Conservation (phyloP, 306 rosid genomes). For the Abrus pulchellus region DNA sequence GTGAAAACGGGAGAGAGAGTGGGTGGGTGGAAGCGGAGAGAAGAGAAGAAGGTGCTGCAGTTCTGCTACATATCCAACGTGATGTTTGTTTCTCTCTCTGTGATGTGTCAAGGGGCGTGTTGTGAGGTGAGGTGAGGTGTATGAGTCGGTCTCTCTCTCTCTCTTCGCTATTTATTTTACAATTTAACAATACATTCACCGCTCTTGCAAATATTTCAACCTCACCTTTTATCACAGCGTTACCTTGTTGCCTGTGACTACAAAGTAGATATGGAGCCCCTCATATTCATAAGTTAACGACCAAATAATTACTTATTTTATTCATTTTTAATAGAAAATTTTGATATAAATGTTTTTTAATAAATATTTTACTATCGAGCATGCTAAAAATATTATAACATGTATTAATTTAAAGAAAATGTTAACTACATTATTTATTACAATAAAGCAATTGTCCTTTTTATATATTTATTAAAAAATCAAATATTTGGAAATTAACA, state of each 20-base stretch:
- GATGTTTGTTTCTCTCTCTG: constrained; percentile 26
- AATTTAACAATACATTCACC: not conserved
- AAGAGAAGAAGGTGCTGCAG: constrained; percentile 29
- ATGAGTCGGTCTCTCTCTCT: constrained; percentile 31
- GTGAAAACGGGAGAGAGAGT: constrained; percentile 22
- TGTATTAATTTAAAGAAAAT: no score
- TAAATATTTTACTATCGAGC: no score
- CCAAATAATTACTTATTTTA: no score
- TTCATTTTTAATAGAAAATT: no score
- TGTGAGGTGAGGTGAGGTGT: constrained; percentile 28
- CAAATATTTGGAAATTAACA: no score
- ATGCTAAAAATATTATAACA: no score
- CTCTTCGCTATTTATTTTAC: not conserved
- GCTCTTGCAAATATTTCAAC: not conserved
- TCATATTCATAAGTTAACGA: no score
- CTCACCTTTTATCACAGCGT: not conserved
- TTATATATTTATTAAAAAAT: no score
- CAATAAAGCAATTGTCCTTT: no score
- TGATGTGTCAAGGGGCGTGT: constrained; percentile 45
- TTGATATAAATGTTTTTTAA: no score
- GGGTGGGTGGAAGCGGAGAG: constrained; percentile 24
- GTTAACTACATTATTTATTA: no score
- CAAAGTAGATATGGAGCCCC: not conserved
- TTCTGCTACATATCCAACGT: constrained; percentile 46
- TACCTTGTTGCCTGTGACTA: not conserved